A percentile compares a stretch with the other conserved stretches of the same genome.
phyloP scores from a whole-genome alignment of 805 yeast species.

The Phaffomyces thermotolerans region DNA sequence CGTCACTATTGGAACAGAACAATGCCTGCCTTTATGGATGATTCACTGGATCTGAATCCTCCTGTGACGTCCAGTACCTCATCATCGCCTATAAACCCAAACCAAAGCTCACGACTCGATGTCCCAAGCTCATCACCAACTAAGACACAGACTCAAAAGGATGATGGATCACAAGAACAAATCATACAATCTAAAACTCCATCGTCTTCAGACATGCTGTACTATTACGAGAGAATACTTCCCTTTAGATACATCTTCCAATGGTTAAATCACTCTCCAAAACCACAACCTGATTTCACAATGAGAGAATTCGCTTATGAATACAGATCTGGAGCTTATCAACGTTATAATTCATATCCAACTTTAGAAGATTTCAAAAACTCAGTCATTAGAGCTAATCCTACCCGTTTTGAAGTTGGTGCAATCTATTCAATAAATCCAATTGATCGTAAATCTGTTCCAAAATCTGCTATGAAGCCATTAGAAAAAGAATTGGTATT shows the following conservation, averaged over 20 bases:
- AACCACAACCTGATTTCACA: slow-evolving; percentile 67
- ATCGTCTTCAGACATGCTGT: slow-evolving; percentile 54
- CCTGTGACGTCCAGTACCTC: slow-evolving; percentile 17
- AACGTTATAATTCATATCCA: slow-evolving; percentile 76
- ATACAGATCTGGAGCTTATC: slow-evolving; percentile 78
- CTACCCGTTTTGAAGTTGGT: slow-evolving; percentile 91
- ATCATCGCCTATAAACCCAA: slow-evolving; percentile 21
- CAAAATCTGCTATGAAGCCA: slow-evolving; percentile 75
- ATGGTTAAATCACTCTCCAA: slow-evolving; percentile 85
- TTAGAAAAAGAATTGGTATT: slow-evolving; percentile 81
- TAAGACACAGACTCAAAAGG: neutral
- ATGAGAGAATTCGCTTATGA: slow-evolving; percentile 94
- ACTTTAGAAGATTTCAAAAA: slow-evolving; percentile 65
- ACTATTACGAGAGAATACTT: slow-evolving; percentile 60
- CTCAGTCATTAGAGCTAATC: slow-evolving; percentile 67
- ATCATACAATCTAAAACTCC: slow-evolving; percentile 5
- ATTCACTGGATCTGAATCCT: slow-evolving; percentile 7
- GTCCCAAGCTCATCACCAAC: slow-evolving; percentile 16
- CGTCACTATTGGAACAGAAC: neutral
- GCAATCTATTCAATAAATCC: slow-evolving; percentile 88
- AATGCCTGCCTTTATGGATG: slow-evolving; percentile 18
- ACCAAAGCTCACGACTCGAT: slow-evolving; percentile 7
- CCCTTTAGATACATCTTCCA: slow-evolving; percentile 77
- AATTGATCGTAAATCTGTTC: slow-evolving; percentile 68
- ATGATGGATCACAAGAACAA: neutral